Evolutionary conservation across 768 basidiomycete genomes (phyloP), one percentile per base, ranked within the genome.

Genomic region (Lentinula sp.): DNA sequence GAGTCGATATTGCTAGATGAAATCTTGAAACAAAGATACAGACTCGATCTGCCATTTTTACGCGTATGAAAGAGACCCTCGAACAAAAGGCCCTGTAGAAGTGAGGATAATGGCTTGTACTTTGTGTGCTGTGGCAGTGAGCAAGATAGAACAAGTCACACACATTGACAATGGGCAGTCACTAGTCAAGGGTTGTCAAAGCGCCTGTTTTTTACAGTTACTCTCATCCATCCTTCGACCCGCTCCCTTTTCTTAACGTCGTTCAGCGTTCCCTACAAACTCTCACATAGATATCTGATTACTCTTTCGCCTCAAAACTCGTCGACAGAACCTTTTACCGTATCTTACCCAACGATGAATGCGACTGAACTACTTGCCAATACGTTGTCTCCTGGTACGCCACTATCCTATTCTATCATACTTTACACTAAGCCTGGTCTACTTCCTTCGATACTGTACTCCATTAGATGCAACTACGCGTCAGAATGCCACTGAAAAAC

Each of bases 281-380:
- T 37, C 57, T 56, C 28, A 16, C 61, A 54, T 65, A 60, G 66
- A 67, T 16, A 45, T 61, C 51, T 58, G 66, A 65, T 60, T 62
- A 71, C 68, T 50, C 12, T 37, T 15, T 66, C 69, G 59, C 39
- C 28, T 63, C 53, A 66, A 64, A 61, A 61, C 64, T 36, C 54
- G 48, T 65, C 61, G 28, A 63, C 32, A 61, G 57, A 43, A 45
- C 39, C 20, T 57, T 45, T 23, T 50, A 18, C 33, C 23, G 18
- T 16, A 49, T 36, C 28, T 45, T 23, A 66, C 66, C 71, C 73
- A 73, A 82, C 77, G 70, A 95, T 96, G 93, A 93, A 93, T 81
- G 92, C 93, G 66, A 88, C 85, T 61, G 86, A 92, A 74, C 87
- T 98, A 63, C 87, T 98, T 70, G 85, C 90, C 66, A 94, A 96